These are phyloP conservation scores for Solanum dulcamara DNA, from an alignment of 257 asterid genomes.

Conservation along the genomic window DNA sequence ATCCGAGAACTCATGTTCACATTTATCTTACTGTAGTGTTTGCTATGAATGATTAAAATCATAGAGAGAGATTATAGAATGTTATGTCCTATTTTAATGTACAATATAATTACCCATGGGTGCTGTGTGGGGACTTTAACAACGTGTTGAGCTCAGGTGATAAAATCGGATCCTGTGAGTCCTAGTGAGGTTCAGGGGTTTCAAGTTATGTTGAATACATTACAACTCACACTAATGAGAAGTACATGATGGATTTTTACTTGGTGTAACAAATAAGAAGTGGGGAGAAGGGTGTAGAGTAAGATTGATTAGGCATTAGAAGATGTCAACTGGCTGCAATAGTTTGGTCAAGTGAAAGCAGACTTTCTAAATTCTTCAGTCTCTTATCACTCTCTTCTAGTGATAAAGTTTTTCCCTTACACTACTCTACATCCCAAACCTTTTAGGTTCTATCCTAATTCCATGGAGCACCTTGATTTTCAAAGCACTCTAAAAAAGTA, in stretches of 20 bases:
- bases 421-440: neutral
- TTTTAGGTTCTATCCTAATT: neutral
- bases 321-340: neutral
- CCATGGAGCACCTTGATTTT: no score
- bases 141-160: no score
- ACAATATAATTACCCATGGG: neutral
- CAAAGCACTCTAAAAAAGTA: no score
- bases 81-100: no score
- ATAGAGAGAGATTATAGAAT: neutral
- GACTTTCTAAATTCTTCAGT: neutral
- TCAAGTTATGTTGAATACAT: neutral
- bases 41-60: neutral
- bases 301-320: neutral
- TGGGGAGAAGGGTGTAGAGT: neutral
- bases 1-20: neutral
- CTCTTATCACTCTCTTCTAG: neutral
- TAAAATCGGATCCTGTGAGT: neutral
- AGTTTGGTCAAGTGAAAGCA: neutral
- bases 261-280: no score
- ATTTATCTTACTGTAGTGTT: neutral
- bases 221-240: neutral
- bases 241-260: neutral
- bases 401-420: no score
- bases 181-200: neutral
- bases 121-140: no score